These are phyloP conservation scores for Eucalyptus polybractea DNA, from an alignment of 345 rosid species.

Conservation along the genomic window DNA sequence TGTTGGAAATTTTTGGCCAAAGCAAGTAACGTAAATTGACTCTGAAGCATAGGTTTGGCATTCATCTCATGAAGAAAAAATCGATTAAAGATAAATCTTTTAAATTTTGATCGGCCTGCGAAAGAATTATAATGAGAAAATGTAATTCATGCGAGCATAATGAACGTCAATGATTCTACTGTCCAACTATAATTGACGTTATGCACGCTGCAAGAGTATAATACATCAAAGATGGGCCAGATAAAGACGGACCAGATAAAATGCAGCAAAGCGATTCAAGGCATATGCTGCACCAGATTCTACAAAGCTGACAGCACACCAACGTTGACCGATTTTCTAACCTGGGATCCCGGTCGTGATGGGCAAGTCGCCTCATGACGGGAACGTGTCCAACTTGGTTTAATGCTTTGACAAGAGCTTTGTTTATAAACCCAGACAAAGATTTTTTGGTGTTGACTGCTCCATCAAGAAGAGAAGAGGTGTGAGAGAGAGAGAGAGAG, in stretches of 20 bases:
- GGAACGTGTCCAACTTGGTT: background rate
- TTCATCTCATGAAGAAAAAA: background rate
- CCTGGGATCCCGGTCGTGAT: background rate
- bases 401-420: background rate
- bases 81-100: background rate
- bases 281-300: background rate
- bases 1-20: background rate
- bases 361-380: background rate
- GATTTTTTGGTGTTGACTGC: background rate
- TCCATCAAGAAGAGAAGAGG: background rate
- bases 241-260: background rate
- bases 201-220: background rate
- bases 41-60: background rate
- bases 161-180: background rate
- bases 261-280: background rate
- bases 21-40: background rate
- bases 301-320: background rate
- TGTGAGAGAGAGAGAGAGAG: too few relatives aligned
- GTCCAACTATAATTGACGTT: background rate
- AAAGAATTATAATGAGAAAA: background rate
- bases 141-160: background rate
- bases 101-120: rapidly evolving
- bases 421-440: background rate
- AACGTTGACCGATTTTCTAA: background rate
- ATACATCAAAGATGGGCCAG: background rate